Conservation (phyloP, 441 rosid genomes). For the Gossypium gossypioides region DNA sequence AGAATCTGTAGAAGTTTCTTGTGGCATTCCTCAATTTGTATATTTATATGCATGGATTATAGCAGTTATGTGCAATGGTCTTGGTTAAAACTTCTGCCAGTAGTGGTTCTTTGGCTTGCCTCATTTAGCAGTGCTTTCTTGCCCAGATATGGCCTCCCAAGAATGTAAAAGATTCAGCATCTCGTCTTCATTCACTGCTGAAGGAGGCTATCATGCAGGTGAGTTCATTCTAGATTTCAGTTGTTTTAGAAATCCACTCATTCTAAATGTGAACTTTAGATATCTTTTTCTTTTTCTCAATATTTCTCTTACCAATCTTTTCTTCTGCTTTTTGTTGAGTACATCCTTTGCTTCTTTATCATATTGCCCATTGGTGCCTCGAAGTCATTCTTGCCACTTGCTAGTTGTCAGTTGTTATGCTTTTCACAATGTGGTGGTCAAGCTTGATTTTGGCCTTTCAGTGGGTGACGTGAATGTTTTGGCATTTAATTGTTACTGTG, state of each 20-base stretch:
- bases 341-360: not conserved
- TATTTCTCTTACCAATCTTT: not conserved
- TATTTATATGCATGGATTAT: not conserved
- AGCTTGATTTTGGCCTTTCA: conserved; percentile 2
- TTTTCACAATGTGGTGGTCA: not conserved
- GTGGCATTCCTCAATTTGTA: not conserved
- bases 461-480: not conserved
- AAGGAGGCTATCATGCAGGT: conserved; percentile 88
- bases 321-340: not conserved
- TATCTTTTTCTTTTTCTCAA: not conserved
- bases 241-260: conserved; percentile 1
- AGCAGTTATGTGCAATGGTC: not conserved
- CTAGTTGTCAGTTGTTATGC: not conserved
- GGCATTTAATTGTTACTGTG: not conserved
- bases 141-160: conserved; percentile 97
- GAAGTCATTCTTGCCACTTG: not conserved
- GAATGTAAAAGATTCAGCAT: conserved; percentile 85
- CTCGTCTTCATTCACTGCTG: conserved; percentile 67
- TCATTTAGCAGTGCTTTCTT: conserved; percentile 18
- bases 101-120: not conserved
- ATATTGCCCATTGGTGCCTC: not conserved
- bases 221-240: conserved; percentile 16
- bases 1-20: not conserved
- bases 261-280: not conserved
- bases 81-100: not conserved